These are phyloP conservation scores for Eucalyptus viminalis DNA, from an alignment of 345 rosid species.

Conservation along the genomic window DNA sequence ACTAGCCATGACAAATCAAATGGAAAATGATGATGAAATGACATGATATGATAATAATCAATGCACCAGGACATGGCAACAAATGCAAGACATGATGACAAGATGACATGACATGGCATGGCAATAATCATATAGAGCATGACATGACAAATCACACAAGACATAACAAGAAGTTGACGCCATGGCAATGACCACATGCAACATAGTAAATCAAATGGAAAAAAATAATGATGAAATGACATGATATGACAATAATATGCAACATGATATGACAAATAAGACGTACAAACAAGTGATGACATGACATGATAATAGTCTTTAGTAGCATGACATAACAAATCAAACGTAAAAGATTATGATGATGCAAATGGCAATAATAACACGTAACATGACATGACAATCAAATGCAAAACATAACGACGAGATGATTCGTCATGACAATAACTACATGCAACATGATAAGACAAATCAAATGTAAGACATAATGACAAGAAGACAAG, in stretches of 20 bases:
- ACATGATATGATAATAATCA: not conserved
- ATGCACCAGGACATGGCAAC: not conserved
- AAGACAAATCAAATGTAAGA: not conserved
- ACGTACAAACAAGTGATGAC: too few relatives aligned
- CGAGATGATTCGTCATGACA: not conserved
- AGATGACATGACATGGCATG: not conserved
- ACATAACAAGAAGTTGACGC: not conserved
- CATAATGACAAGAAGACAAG: not conserved
- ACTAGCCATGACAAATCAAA: not conserved
- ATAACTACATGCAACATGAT: not conserved
- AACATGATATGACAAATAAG: too few relatives aligned
- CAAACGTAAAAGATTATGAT: too few relatives aligned
- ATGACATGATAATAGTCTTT: too few relatives aligned
- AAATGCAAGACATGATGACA: not conserved
- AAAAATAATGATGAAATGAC: too few relatives aligned
- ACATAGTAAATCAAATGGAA: not conserved
- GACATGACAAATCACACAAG: not conserved
- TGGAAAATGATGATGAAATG: not conserved
- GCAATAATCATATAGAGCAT: not conserved
- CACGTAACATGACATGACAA: not conserved
- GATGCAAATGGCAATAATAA: too few relatives aligned
- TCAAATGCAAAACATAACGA: not conserved
- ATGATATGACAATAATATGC: not conserved
- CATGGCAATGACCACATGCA: not conserved
- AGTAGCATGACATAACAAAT: too few relatives aligned